Conservation (phyloP, 306 rosid species). For the Erythrophleum fordii region DNA sequence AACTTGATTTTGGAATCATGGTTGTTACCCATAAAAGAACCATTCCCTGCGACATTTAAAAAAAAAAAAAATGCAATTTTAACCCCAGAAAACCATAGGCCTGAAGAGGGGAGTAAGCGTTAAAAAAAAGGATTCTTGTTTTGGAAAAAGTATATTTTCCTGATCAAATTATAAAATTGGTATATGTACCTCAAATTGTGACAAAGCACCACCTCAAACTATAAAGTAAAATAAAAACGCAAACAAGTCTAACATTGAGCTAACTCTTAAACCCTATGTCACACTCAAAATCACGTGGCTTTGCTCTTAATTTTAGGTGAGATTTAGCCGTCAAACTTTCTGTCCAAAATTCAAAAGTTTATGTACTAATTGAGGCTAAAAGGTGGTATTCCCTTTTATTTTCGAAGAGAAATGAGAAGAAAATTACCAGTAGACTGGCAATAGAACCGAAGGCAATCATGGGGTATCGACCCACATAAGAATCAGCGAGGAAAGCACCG, state of each 20-base stretch:
- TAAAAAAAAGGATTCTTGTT: no score
- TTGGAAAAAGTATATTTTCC: no score
- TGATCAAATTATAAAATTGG: no score
- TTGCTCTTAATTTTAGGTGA: no score
- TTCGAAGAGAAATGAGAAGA: neutral
- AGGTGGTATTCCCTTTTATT: no score
- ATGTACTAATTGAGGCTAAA: neutral
- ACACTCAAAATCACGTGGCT: no score
- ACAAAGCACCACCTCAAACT: no score
- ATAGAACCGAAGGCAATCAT: neutral
- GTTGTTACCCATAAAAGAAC: neutral
- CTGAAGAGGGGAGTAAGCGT: neutral
- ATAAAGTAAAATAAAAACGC: no score
- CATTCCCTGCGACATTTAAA: neutral
- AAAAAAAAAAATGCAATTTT: neutral
- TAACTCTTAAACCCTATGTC: no score
- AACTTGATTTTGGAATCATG: constrained; percentile 1
- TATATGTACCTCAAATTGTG: no score
- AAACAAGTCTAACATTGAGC: no score
- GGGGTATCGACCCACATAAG: neutral
- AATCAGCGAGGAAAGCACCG: neutral
- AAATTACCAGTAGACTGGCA: neutral
- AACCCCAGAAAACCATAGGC: neutral
- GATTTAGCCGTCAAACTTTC: no score
- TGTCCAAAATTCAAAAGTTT: neutral